phyloP scores from a whole-genome alignment of 164 flowering plant species.

The Magnolia changhungtana region DNA sequence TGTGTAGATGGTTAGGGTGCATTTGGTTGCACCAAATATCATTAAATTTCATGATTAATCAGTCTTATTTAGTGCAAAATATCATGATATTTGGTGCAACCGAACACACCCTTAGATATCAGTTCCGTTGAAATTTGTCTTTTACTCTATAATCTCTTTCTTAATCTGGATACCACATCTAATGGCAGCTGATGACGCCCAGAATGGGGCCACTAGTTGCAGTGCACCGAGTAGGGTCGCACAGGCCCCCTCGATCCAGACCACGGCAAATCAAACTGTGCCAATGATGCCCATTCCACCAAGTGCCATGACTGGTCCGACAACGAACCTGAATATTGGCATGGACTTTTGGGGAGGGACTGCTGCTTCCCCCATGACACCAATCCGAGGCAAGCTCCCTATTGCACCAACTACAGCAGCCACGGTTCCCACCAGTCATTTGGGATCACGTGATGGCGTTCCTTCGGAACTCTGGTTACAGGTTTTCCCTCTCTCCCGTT shows the following conservation, averaged over 20 bases:
- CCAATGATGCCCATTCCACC: constrained; percentile 21
- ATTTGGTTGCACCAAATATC: too few relatives aligned
- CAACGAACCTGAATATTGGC: constrained; percentile 34
- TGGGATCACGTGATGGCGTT: constrained; percentile 22
- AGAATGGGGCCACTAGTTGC: constrained; percentile 19
- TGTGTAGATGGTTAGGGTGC: too few relatives aligned
- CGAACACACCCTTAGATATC: background rate
- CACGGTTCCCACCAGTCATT: constrained; percentile 14
- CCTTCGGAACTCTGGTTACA: constrained; percentile 28
- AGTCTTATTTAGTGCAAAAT: too few relatives aligned
- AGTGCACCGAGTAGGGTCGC: constrained; percentile 19
- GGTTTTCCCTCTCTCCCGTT: constrained; percentile 14
- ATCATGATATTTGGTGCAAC: too few relatives aligned
- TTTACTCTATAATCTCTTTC: background rate
- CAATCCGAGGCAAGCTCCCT: constrained; percentile 23
- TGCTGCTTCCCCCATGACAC: constrained; percentile 17
- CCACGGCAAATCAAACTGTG: constrained; percentile 16
- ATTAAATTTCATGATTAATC: too few relatives aligned
- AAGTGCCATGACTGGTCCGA: constrained; percentile 22
- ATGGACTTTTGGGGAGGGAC: constrained; percentile 33
- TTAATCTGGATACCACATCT: background rate
- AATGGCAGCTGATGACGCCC: constrained; percentile 20
- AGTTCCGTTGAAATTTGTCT: background rate
- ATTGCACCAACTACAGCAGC: constrained; percentile 15
- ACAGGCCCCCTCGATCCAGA: constrained; percentile 18